Conservation (phyloP, 108 stramenopile genomes). For the Cyclotella distinguenda region DNA sequence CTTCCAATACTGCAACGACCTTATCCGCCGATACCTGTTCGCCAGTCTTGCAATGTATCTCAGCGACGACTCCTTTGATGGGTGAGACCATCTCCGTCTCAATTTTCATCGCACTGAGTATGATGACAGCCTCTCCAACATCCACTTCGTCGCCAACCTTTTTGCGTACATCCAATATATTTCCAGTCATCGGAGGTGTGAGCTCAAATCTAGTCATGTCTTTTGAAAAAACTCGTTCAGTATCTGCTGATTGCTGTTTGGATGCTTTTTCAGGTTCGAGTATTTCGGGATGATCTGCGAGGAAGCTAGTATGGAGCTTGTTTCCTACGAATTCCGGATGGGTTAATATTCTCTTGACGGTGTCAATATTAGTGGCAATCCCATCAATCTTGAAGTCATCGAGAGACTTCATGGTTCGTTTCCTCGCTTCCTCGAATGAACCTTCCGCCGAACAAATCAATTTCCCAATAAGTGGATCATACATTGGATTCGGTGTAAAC, state of each 20-base stretch:
- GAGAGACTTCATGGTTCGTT: conserved; percentile 57
- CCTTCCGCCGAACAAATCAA: conserved; percentile 82
- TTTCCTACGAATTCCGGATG: conserved; percentile 66
- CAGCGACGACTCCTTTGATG: conserved; percentile 53
- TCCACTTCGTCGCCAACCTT: conserved; percentile 62
- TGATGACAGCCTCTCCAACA: conserved; percentile 67
- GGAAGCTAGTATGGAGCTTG: conserved; percentile 61
- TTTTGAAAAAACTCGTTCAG: conserved; percentile 35
- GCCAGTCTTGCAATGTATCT: conserved; percentile 47
- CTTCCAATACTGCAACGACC: conserved; percentile 54
- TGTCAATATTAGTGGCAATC: conserved; percentile 61
- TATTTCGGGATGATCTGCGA: conserved; percentile 51
- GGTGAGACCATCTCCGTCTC: conserved; percentile 74
- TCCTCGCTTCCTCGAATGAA: conserved; percentile 43
- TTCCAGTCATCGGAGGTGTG: conserved; percentile 78
- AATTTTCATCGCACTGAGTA: conserved; percentile 88
- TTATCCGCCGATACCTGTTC: conserved; percentile 65
- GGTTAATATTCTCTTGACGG: conserved; percentile 59
- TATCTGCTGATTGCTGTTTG: conserved; percentile 2
- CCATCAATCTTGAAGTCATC: conserved; percentile 69
- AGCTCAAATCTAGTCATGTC: conserved; percentile 52
- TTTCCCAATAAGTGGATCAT: conserved; percentile 77
- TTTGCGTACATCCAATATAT: conserved; percentile 65
- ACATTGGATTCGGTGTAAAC: conserved; percentile 74
- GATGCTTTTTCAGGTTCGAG: conserved; percentile 33